Percentiles rank a stretch among this genome's conserved stretches.
Conservation (phyloP, 2,329 filamentous ascomycete genomes). For the Torrubiella hemipterigena region DNA sequence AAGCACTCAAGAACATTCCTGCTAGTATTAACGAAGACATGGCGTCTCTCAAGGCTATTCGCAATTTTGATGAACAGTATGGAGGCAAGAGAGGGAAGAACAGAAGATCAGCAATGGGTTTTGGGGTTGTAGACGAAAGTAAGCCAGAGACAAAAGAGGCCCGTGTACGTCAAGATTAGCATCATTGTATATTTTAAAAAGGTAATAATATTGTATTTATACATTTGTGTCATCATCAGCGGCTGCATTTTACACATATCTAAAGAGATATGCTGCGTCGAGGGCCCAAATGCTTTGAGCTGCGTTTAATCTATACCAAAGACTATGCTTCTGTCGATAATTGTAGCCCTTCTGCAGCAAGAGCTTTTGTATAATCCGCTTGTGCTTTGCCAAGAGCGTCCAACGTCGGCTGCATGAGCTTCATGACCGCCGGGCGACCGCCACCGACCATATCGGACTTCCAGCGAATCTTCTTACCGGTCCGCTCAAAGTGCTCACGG, state of each 20-base stretch:
- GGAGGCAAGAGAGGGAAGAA: constrained; percentile 65
- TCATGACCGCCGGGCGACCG: constrained; percentile 62
- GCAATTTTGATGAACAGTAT: constrained; percentile 93
- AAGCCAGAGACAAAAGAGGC: constrained; percentile 30
- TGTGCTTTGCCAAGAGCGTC: constrained; percentile 59
- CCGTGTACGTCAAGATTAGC: constrained; percentile 31
- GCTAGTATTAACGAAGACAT: constrained; percentile 93
- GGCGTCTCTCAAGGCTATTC: constrained; percentile 71
- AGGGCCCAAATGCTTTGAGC: too few relatives aligned
- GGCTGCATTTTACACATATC: too few relatives aligned
- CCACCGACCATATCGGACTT: constrained; percentile 59
- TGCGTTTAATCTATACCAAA: background rate
- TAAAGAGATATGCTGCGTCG: too few relatives aligned
- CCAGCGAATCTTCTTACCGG: constrained; percentile 61
- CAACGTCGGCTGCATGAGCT: constrained; percentile 64
- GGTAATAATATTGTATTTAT: too few relatives aligned
- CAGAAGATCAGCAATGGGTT: constrained; percentile 44
- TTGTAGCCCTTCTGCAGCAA: constrained; percentile 49
- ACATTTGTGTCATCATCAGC: too few relatives aligned
- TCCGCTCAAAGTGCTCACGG: constrained; percentile 56
- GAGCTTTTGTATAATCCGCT: constrained; percentile 57
- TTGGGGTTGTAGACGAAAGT: constrained; percentile 33
- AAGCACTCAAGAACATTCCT: constrained; percentile 76
- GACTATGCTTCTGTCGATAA: constrained; percentile 29
- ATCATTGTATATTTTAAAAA: too few relatives aligned